Evolutionary conservation across 306 rosid species (phyloP).

Genomic region (Fragaria iinumae): DNA sequence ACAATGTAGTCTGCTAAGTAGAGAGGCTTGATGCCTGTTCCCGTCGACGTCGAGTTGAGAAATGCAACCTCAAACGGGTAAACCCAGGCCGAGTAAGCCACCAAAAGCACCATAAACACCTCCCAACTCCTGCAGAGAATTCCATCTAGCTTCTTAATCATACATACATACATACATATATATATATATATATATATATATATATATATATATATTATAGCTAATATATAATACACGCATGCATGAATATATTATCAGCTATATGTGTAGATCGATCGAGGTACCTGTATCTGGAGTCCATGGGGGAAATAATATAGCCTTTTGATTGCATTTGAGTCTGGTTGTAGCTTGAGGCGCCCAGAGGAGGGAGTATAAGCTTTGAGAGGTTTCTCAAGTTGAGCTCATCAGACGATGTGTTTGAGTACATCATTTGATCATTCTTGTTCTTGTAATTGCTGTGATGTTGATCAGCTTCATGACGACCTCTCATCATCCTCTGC

Average conservation of each 20-base stretch:
- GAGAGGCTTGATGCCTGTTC: conserved; percentile 23
- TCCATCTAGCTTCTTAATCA: background rate
- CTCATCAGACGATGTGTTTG: background rate
- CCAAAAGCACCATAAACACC: conserved; percentile 70
- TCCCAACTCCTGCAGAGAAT: conserved; percentile 65
- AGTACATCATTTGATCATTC: background rate
- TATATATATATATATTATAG: no score
- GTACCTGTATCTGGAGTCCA: conserved; percentile 88
- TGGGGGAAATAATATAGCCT: conserved; percentile 73
- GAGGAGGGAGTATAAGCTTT: conserved; percentile 87
- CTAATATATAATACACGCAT: no score
- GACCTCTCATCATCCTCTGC: background rate
- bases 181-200: no score
- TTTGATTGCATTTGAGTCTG: conserved; percentile 41
- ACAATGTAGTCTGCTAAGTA: conserved; percentile 53
- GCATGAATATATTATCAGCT: no score
- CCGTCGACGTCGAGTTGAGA: conserved; percentile 21
- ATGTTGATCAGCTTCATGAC: background rate
- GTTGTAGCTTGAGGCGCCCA: conserved; percentile 63
- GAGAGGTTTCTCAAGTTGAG: conserved; percentile 57
- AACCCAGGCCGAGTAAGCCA: conserved; percentile 79
- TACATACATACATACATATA: background rate
- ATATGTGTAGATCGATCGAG: no score
- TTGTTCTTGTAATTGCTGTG: background rate
- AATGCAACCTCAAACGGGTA: conserved; percentile 86